These are phyloP conservation scores for Trichoderma sp. DNA, from an alignment of 2,329 filamentous ascomycete genomes.

Conservation along the genomic window DNA sequence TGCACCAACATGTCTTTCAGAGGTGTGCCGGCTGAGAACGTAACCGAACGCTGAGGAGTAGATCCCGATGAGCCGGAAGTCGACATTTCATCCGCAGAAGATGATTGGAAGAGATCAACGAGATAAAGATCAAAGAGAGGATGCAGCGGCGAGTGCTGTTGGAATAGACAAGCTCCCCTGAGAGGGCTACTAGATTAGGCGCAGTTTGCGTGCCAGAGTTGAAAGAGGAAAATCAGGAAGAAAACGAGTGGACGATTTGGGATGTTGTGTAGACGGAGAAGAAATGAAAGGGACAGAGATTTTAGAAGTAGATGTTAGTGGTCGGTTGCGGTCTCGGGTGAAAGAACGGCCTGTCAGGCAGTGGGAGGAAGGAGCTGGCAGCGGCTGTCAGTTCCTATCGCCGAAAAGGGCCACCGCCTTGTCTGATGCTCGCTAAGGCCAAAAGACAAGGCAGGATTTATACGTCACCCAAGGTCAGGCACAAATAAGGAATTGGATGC, in stretches of 20 bases:
- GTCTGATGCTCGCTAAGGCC: slow-evolving; percentile 19
- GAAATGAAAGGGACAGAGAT: slow-evolving; percentile 8
- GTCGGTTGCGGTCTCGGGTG: background rate
- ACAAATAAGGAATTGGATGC: background rate
- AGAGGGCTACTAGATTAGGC: slow-evolving; percentile 22
- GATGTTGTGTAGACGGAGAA: slow-evolving; percentile 11
- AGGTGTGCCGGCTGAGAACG: slow-evolving; percentile 19
- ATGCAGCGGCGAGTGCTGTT: slow-evolving; percentile 4
- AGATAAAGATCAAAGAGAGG: slow-evolving; percentile 4
- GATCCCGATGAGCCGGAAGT: slow-evolving; percentile 28
- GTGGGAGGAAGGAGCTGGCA: slow-evolving; percentile 28
- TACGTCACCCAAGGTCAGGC: background rate
- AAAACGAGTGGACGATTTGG: slow-evolving; percentile 7
- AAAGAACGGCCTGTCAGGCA: slow-evolving; percentile 20
- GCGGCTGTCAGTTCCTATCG: slow-evolving; percentile 26
- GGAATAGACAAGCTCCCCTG: slow-evolving; percentile 28
- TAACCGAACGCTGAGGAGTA: slow-evolving; percentile 28
- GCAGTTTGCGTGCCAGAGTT: slow-evolving; percentile 20
- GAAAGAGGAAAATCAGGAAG: slow-evolving; percentile 27
- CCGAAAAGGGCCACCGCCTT: slow-evolving; percentile 23
- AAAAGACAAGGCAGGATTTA: slow-evolving; percentile 28
- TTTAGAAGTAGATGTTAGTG: slow-evolving; percentile 19
- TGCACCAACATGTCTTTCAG: slow-evolving; percentile 26
- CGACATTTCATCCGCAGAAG: slow-evolving; percentile 30
- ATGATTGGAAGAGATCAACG: background rate